phyloP scores from a whole-genome alignment of 1,284 basidiomycete species.

The Trametes pubescens region DNA sequence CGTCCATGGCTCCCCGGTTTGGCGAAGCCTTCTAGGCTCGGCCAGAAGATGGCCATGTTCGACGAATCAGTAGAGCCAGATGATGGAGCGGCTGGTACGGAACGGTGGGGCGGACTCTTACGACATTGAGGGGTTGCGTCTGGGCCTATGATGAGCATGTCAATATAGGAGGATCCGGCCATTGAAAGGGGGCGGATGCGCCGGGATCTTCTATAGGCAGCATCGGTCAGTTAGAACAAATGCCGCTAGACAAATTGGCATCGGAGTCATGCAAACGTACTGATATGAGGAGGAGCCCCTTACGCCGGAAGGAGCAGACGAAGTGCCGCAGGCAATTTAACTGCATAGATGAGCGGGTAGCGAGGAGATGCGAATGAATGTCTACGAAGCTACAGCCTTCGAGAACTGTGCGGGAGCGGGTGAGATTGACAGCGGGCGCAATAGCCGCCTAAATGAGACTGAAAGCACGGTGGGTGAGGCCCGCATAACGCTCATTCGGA shows the following conservation, averaged over 20 bases:
- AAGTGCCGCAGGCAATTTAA: not conserved
- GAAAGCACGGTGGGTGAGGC: conserved; percentile 1
- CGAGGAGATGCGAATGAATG: conserved; percentile 10
- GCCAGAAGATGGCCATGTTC: conserved; percentile 13
- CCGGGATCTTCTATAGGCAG: conserved; percentile 1
- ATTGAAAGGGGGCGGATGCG: not conserved
- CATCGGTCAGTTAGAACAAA: conserved; percentile 11
- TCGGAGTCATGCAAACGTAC: conserved; percentile 1
- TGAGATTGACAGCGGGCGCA: conserved; percentile 18
- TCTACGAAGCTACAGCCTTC: conserved; percentile 20
- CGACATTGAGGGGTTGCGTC: conserved; percentile 24
- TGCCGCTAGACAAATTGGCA: conserved; percentile 3
- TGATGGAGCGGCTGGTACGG: conserved; percentile 19
- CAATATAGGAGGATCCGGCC: conserved; percentile 7
- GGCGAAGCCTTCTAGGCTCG: conserved; percentile 21
- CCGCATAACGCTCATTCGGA: conserved; percentile 24
- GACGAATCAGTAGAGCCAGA: conserved; percentile 9
- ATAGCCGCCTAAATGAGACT: conserved; percentile 17
- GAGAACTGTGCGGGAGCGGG: conserved; percentile 13
- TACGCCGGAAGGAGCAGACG: not conserved
- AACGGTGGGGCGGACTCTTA: conserved; percentile 23
- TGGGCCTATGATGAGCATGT: conserved; percentile 1
- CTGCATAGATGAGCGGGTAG: not conserved
- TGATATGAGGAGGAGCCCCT: not conserved
- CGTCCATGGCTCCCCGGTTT: not conserved